Base-by-base conservation (phyloP, 177 flowering plant genomes). In the Telopea speciosissima region DNA sequence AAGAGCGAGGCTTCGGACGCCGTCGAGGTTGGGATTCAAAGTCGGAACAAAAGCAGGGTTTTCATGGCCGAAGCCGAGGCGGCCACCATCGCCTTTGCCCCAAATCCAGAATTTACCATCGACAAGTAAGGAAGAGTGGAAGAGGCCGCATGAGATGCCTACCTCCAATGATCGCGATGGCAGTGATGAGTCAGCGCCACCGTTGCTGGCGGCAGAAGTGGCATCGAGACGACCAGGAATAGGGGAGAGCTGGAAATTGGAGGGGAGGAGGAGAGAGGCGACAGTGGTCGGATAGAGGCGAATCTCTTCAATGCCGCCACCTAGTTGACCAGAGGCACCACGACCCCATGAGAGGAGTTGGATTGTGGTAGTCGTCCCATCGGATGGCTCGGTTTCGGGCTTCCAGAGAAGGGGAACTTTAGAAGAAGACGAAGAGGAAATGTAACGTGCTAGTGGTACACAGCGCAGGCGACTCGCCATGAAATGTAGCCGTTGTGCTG, bases 71-170 rank as follows among this genome's bases (percentile, higher is more conserved):
- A 90, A 78, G 1, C 97, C 98, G 2, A 94, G 90, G 21, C 98
- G 79, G 1, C 97, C 98, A 5, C 93, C 95, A 63, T 94, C 98
- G 1, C 97, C 98, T 77, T 94, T 92, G 0, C 97, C 98, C 98
- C 97, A 94, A 68, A 92, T 80, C 96, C 96, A 94, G 8, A 92
- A 45, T 67, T 79, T 80, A 12, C 95, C 95, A 62, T 87, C 87
- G 21, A 89, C 84, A 28, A 88, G 65, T 71, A 90, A 63, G 9
- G 84, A 82, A 5, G 96, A 92, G 73, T 94, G 98, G 73, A 94
- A 94, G 45, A 94, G 79, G 56, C 97, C 98, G 70, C 93, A 94
- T 4, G 93, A 89, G 17, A 92, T 85, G 40, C 88, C 89, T 10
- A 89, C 83, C 75, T 85, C 86, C 13, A 77, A 73, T 3, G 64